A percentile compares a stretch with the other conserved stretches of the same genome.
Conservation (phyloP, 805 yeast species). For the Wickerhamiella qilinensis region DNA sequence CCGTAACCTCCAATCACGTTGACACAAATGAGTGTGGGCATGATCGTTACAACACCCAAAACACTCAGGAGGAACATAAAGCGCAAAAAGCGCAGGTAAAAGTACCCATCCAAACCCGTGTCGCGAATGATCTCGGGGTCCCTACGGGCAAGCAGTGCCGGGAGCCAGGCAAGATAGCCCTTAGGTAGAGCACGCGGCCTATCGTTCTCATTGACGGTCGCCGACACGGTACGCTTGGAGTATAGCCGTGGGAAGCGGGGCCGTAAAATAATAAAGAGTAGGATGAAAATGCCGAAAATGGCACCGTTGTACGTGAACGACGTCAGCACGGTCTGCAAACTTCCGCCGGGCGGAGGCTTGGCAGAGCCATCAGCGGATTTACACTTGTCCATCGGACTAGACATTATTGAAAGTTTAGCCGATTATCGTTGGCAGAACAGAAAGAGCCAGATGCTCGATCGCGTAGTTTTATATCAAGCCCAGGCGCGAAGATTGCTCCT, state of each 20-base stretch:
- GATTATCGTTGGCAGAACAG: no score
- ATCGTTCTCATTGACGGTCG: conserved; percentile 29
- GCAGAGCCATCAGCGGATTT: no score
- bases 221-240: conserved; percentile 61
- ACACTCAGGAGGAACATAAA: conserved; percentile 38
- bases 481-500: not conserved
- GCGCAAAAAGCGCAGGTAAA: conserved; percentile 65
- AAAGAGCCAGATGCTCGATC: not conserved
- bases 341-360: not conserved
- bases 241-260: conserved; percentile 57
- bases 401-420: no score
- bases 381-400: no score
- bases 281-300: conserved; percentile 44
- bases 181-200: conserved; percentile 57
- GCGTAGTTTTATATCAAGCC: not conserved
- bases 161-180: conserved; percentile 58
- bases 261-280: conserved; percentile 49
- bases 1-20: conserved; percentile 31
- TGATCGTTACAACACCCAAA: conserved; percentile 37
- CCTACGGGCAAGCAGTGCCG: conserved; percentile 44
- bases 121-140: conserved; percentile 67
- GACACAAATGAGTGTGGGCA: conserved; percentile 65
- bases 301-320: conserved; percentile 53
- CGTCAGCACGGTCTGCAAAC: conserved; percentile 41
- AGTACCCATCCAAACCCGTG: conserved; percentile 88